phyloP scores from a whole-genome alignment of 2,329 filamentous ascomycete genomes.

The Berkeleyomyces rouxiae region DNA sequence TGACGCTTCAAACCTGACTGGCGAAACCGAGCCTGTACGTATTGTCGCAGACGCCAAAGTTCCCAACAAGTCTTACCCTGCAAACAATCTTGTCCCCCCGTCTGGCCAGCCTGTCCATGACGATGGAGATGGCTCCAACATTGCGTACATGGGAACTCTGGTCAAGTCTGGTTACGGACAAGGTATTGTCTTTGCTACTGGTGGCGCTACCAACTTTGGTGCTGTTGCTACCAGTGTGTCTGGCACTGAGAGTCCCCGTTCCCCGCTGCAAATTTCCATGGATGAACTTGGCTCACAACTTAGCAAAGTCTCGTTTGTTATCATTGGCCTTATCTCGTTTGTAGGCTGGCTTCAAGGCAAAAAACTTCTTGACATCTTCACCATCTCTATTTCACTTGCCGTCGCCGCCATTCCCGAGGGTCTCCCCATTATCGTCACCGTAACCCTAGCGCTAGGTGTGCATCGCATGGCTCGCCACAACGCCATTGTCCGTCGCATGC shows the following conservation, averaged over 20 bases:
- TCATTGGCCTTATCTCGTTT: slow-evolving; percentile 84
- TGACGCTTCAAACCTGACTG: slow-evolving; percentile 91
- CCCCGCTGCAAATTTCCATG: slow-evolving; percentile 89
- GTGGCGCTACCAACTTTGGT: slow-evolving; percentile 84
- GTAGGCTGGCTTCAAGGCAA: slow-evolving; percentile 85
- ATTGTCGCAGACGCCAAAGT: slow-evolving; percentile 49
- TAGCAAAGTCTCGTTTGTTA: slow-evolving; percentile 88
- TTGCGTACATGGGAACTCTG: slow-evolving; percentile 95
- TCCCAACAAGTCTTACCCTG: neutral
- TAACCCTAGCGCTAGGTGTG: slow-evolving; percentile 86
- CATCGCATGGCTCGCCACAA: slow-evolving; percentile 90
- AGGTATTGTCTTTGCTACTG: slow-evolving; percentile 93
- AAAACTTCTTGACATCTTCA: slow-evolving; percentile 82
- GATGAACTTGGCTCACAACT: slow-evolving; percentile 91
- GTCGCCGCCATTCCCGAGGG: slow-evolving; percentile 95
- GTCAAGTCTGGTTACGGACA: slow-evolving; percentile 91
- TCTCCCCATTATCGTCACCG: slow-evolving; percentile 92
- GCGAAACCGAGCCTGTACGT: slow-evolving; percentile 83
- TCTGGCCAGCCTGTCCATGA: slow-evolving; percentile 18
- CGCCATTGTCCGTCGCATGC: slow-evolving; percentile 87
- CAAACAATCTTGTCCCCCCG: slow-evolving; percentile 3
- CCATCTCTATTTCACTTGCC: slow-evolving; percentile 89
- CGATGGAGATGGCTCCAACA: slow-evolving; percentile 61
- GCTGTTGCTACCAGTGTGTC: slow-evolving; percentile 89
- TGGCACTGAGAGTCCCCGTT: slow-evolving; percentile 87